A percentile compares a stretch with the other conserved stretches of the same genome.
These are phyloP conservation scores for Pseudozyma thailandica DNA, from an alignment of 1,284 basidiomycete genomes.

Conservation along the genomic window DNA sequence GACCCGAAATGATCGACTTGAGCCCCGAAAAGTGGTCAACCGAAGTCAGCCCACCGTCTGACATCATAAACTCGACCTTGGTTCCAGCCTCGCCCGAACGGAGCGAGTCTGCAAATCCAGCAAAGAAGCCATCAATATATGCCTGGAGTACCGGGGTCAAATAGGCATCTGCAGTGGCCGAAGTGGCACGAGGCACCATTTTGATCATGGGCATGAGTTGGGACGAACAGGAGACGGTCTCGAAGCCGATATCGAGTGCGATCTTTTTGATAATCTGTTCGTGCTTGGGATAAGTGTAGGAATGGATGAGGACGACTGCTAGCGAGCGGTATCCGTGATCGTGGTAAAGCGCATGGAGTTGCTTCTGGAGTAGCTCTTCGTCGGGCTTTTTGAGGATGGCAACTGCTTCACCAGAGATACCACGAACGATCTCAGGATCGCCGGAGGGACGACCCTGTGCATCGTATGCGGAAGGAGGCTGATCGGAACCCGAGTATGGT, in stretches of 20 bases:
- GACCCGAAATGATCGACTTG: constrained; percentile 86
- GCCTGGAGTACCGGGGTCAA: constrained; percentile 86
- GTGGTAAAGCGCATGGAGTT: constrained; percentile 76
- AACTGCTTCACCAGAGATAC: constrained; percentile 91
- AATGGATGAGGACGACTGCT: constrained; percentile 87
- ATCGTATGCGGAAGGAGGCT: constrained; percentile 76
- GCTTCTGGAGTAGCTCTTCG: constrained; percentile 66
- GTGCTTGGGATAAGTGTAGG: constrained; percentile 88
- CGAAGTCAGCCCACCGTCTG: constrained; percentile 80
- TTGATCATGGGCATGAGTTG: constrained; percentile 88
- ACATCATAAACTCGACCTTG: constrained; percentile 67
- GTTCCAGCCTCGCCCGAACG: constrained; percentile 68
- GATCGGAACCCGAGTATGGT: constrained; percentile 58
- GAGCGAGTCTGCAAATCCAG: constrained; percentile 82
- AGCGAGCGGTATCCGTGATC: constrained; percentile 82
- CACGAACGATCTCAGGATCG: constrained; percentile 79
- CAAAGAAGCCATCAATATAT: constrained; percentile 92
- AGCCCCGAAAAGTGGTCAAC: constrained; percentile 86
- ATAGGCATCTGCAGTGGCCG: constrained; percentile 94
- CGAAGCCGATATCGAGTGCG: constrained; percentile 83
- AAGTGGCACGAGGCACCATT: constrained; percentile 90
- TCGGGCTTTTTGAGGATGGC: constrained; percentile 80
- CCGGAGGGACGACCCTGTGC: constrained; percentile 76
- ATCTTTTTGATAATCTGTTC: constrained; percentile 79
- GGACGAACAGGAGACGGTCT: constrained; percentile 86